Evolutionary conservation across 495 filamentous ascomycete species (phyloP).

Genomic region (Cryomyces antarcticus): DNA sequence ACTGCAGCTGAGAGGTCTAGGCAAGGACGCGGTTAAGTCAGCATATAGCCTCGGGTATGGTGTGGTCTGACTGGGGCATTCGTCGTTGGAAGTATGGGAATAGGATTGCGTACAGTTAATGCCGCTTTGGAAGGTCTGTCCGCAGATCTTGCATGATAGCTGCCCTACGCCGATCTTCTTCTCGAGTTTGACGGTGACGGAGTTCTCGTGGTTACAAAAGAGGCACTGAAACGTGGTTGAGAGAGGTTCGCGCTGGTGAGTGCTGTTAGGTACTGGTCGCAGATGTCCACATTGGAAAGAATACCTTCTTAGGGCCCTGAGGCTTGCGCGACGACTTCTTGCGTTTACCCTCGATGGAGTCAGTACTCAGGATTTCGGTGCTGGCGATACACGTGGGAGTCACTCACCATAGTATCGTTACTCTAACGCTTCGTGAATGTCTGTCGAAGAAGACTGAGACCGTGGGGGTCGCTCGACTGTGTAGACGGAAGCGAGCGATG

Average conservation of each 20-base stretch:
- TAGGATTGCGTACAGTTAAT: slow-evolving; percentile 57
- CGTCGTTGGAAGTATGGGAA: neutral
- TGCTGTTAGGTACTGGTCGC: neutral
- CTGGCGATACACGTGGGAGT: neutral
- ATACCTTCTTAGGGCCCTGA: slow-evolving; percentile 63
- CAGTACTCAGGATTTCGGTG: neutral
- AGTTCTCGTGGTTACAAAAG: slow-evolving; percentile 94
- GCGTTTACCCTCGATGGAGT: slow-evolving; percentile 48
- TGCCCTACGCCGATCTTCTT: slow-evolving; percentile 74
- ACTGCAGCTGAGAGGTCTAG: slow-evolving; percentile 72
- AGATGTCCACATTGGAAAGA: neutral
- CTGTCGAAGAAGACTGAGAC: neutral
- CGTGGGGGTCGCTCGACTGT: neutral
- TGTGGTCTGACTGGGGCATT: neutral
- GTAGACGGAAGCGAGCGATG: neutral
- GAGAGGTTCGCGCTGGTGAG: slow-evolving; percentile 62
- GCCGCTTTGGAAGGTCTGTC: slow-evolving; percentile 73
- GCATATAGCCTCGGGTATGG: neutral
- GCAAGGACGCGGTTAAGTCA: neutral
- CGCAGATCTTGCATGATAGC: slow-evolving; percentile 80
- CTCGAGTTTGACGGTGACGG: slow-evolving; percentile 71
- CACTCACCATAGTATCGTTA: neutral
- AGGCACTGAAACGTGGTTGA: slow-evolving; percentile 80
- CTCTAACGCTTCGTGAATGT: neutral
- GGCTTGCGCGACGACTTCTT: slow-evolving; percentile 85